Conservation (phyloP, 2,329 filamentous ascomycete genomes). For the Teratosphaeriaceae sp. region DNA sequence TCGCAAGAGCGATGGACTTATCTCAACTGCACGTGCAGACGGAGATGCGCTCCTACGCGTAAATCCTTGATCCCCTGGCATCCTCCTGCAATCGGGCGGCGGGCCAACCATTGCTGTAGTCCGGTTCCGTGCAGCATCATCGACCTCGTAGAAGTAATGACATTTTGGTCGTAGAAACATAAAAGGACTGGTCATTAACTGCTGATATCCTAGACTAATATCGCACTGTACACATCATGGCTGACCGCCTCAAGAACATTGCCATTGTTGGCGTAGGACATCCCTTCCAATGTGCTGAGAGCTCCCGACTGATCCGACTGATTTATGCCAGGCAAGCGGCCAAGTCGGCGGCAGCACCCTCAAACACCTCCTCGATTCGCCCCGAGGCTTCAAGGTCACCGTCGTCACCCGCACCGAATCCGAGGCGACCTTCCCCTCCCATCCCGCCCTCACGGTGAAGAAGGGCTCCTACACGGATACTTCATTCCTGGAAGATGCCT, state of each 20-base stretch:
- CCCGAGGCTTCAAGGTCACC: slow-evolving; percentile 27
- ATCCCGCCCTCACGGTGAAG: slow-evolving; percentile 21
- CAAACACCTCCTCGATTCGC: slow-evolving; percentile 24
- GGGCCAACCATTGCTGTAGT: neutral
- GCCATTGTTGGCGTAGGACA: slow-evolving; percentile 4
- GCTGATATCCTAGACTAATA: too few species aligned
- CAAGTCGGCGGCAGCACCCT: slow-evolving; percentile 27
- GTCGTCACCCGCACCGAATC: slow-evolving; percentile 31
- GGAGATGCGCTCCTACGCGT: too few species aligned
- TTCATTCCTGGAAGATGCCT: slow-evolving; percentile 14
- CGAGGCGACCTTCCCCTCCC: slow-evolving; percentile 32
- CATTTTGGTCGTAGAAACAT: too few species aligned
- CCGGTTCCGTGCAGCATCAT: neutral
- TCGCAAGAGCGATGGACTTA: too few species aligned
- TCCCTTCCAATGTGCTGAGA: neutral
- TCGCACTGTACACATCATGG: too few species aligned
- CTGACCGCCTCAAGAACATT: slow-evolving; percentile 19
- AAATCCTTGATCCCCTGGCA: too few species aligned
- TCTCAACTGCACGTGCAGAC: too few species aligned
- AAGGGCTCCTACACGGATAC: slow-evolving; percentile 22
- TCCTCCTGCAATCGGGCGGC: neutral
- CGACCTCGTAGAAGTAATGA: too few species aligned
- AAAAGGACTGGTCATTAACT: too few species aligned
- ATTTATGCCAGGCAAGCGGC: slow-evolving; percentile 21
- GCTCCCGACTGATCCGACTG: neutral